phyloP scores from a whole-genome alignment of 768 basidiomycete genomes.

The Suillus placidus region DNA sequence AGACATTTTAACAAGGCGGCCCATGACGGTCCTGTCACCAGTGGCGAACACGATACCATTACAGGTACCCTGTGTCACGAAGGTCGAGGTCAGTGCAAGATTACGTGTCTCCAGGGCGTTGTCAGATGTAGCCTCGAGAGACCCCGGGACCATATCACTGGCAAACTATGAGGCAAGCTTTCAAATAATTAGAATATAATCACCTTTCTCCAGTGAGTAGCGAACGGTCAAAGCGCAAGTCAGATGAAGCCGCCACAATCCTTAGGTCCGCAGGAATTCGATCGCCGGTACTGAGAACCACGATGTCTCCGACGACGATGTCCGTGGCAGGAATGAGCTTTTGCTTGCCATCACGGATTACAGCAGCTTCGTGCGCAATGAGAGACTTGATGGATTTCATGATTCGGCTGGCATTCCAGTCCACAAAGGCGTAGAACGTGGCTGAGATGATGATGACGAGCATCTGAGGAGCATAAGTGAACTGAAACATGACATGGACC shows the following conservation, averaged over 20 bases:
- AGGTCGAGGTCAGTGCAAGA: conserved; percentile 50
- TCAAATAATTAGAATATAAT: conserved; percentile 10
- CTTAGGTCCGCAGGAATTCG: conserved; percentile 63
- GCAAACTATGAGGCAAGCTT: background rate
- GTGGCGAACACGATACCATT: conserved; percentile 45
- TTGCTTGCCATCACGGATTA: conserved; percentile 52
- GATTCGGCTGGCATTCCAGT: conserved; percentile 50
- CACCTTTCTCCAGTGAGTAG: conserved; percentile 55
- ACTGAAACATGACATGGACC: conserved; percentile 7
- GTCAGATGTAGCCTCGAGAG: conserved; percentile 49
- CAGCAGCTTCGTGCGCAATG: conserved; percentile 59
- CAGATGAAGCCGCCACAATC: conserved; percentile 52
- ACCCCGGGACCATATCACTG: conserved; percentile 48
- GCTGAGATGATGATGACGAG: conserved; percentile 46
- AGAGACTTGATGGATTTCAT: conserved; percentile 62
- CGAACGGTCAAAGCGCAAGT: conserved; percentile 55
- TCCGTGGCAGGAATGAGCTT: conserved; percentile 53
- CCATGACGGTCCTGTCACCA: conserved; percentile 50
- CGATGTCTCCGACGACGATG: conserved; percentile 59
- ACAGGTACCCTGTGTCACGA: conserved; percentile 45
- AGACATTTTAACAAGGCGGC: conserved; percentile 58
- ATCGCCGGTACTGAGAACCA: conserved; percentile 55
- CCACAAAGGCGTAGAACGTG: conserved; percentile 52
- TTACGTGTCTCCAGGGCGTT: conserved; percentile 52
- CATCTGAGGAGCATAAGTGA: conserved; percentile 34